Conservation (phyloP, 352 stramenopile species). For the Plasmopara halstedii region DNA sequence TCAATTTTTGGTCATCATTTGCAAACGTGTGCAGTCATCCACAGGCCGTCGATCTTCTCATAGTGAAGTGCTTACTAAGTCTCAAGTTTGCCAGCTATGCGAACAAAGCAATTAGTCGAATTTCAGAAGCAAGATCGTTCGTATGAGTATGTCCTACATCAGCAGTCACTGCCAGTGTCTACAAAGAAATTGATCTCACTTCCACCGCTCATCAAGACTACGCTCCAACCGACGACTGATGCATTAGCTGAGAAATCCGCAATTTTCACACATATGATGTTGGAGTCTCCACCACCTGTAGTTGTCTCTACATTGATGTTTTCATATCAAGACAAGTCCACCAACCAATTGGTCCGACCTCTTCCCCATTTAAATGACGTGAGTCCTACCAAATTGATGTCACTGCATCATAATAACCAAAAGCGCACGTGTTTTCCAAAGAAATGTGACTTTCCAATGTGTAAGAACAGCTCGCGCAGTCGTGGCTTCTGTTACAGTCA, state of each 20-base stretch:
- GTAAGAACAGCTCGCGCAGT: conserved; percentile 73
- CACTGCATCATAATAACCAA: conserved; percentile 7
- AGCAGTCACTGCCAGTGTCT: conserved; percentile 32
- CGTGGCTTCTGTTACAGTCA: conserved; percentile 79
- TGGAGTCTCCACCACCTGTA: conserved; percentile 3
- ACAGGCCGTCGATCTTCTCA: background rate
- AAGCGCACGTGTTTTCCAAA: conserved; percentile 70
- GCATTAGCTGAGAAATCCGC: conserved; percentile 11
- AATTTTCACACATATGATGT: conserved; percentile 1
- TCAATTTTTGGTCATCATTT: conserved; percentile 20
- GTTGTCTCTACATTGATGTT: conserved; percentile 16
- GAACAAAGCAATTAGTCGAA: conserved; percentile 41
- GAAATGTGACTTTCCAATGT: conserved; percentile 81
- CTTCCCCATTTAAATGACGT: conserved; percentile 17
- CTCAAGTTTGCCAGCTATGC: conserved; percentile 12
- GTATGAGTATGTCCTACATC: conserved; percentile 52
- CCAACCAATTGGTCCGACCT: conserved; percentile 18
- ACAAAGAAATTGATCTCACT: conserved; percentile 12
- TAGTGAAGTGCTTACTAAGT: background rate
- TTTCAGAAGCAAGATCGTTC: conserved; percentile 42
- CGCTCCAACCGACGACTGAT: background rate
- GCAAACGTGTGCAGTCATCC: conserved; percentile 11
- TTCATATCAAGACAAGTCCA: conserved; percentile 21
- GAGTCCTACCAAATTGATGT: background rate
- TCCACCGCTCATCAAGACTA: conserved; percentile 4